Conservation (phyloP, 495 filamentous ascomycete genomes). For the Cladorrhinum samala region DNA sequence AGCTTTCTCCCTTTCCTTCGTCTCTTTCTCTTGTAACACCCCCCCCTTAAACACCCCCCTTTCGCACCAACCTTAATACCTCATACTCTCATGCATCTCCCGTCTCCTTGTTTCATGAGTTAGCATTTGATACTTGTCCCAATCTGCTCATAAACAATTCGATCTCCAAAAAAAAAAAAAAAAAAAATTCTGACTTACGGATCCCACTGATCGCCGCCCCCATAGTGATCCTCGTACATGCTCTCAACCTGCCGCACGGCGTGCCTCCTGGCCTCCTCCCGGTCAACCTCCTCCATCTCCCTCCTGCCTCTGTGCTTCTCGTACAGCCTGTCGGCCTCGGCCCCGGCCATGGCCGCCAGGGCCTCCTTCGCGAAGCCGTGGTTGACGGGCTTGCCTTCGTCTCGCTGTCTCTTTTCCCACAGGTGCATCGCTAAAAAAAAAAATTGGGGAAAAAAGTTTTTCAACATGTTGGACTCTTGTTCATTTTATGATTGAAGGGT, state of each 20-base stretch:
- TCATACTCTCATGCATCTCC: not conserved
- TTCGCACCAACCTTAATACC: not conserved
- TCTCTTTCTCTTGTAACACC: too few species aligned
- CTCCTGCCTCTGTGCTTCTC: conserved; percentile 53
- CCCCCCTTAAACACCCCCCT: too few species aligned
- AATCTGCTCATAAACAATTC: not conserved
- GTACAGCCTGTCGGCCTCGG: conserved; percentile 70
- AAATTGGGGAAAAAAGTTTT: too few species aligned
- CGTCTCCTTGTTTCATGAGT: too few species aligned
- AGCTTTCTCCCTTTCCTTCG: too few species aligned
- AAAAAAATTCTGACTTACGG: conserved; percentile 33
- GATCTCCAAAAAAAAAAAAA: not conserved
- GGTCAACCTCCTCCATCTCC: conserved; percentile 62
- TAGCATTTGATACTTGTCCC: not conserved
- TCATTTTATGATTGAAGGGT: too few species aligned
- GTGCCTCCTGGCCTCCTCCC: conserved; percentile 58
- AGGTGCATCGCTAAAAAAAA: conserved; percentile 78
- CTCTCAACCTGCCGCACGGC: conserved; percentile 59
- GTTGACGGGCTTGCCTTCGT: conserved; percentile 61
- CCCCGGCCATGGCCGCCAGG: conserved; percentile 62
- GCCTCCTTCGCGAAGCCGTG: conserved; percentile 76
- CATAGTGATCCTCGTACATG: conserved; percentile 58
- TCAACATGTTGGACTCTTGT: too few species aligned
- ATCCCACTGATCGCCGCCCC: conserved; percentile 40
- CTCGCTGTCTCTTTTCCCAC: conserved; percentile 70